phyloP scores from a whole-genome alignment of 345 rosid genomes.

The Camelina sativa region DNA sequence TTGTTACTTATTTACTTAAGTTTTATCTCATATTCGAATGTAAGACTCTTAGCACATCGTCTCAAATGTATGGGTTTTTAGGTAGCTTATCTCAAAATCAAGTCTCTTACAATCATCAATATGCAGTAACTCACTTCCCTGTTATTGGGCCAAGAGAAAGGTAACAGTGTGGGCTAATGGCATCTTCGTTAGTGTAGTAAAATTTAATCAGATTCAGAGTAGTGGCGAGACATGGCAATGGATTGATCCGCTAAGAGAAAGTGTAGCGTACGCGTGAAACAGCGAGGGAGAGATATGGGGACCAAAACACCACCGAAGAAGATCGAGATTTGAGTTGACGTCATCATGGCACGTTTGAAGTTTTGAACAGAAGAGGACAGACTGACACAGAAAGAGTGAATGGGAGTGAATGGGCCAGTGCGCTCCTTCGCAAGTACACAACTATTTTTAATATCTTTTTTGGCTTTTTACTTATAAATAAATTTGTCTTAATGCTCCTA shows the following conservation, averaged over 20 bases:
- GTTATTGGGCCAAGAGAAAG: background rate
- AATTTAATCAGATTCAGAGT: background rate
- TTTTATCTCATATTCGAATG: too few relatives aligned
- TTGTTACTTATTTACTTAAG: too few relatives aligned
- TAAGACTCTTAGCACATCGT: background rate
- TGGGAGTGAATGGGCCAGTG: constrained; percentile 3
- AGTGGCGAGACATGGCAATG: background rate
- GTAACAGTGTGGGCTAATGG: constrained; percentile 5
- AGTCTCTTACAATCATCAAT: too few relatives aligned
- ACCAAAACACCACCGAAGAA: constrained; percentile 21
- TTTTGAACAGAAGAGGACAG: constrained; percentile 3
- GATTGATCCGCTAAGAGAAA: background rate
- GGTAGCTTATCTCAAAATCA: too few relatives aligned
- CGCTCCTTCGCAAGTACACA: background rate
- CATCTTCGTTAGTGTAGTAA: background rate
- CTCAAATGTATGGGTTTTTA: background rate
- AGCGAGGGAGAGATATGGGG: background rate
- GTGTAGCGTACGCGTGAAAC: background rate
- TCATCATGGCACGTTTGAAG: constrained; percentile 20
- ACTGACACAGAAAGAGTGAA: background rate
- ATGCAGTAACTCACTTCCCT: too few relatives aligned
- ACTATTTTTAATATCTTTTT: background rate
- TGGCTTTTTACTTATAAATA: background rate
- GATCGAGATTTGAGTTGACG: constrained; percentile 17
- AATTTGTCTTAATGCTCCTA: background rate